Base-by-base conservation (phyloP, 2,329 filamentous ascomycete species). In the Venturia aucupariae region DNA sequence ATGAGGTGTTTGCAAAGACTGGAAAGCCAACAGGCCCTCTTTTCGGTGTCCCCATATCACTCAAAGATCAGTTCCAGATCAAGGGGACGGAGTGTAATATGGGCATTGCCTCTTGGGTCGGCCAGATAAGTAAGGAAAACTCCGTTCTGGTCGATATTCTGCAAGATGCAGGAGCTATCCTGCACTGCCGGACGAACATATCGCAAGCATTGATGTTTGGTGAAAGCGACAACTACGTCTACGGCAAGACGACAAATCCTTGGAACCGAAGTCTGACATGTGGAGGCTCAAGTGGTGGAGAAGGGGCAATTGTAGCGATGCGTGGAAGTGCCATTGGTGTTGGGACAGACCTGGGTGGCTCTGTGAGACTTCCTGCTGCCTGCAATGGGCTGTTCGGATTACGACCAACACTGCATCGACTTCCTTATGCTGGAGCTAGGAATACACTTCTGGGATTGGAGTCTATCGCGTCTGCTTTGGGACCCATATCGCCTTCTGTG, bases 321-420 rank as follows among this genome's bases (percentile, higher is more conserved):
- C 71, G 77, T 30, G 81, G 81, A 0, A 79, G 77, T 11, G 67
- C 79, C 0, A 68, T 84, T 0, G 82, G 81, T 3, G 76, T 83
- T 1, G 81, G 81, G 2, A 83, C 81, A 2, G 82, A 84, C 68
- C 78, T 84, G 13, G 81, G 81, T 19, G 81, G 81, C 11, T 78
- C 75, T 3, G 80, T 83, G 62, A 74, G 82, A 1, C 77, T 83
- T 19, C 82, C 82, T 0, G 77, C 81, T 0, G 76, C 78, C 67
- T 77, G 80, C 62, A 78, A 81, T 67, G 80, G 79, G 2, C 70
- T 81, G 0, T 82, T 79, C 54, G 81, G 80, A 4, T 69, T 75
- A 69, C 81, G 78, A 69, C 77, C 73, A 38, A 79, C 70, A 66
- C 77, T 73, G 67, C 75, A 75, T 30, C 74, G 84, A 1, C 72